phyloP scores from a whole-genome alignment of 1,139 yeast species.

The Taphrina sp. region DNA sequence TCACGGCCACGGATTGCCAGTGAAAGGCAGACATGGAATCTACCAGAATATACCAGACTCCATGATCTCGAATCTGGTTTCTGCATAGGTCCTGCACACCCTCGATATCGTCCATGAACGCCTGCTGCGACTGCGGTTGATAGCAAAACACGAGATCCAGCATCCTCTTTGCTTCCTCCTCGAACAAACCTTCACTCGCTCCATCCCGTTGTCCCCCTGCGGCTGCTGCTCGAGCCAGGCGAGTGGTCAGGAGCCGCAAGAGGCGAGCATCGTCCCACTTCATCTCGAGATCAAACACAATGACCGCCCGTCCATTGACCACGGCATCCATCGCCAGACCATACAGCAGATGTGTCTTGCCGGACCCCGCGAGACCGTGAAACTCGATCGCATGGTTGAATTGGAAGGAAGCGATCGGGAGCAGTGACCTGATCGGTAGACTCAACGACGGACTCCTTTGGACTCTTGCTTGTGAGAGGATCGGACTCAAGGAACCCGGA shows the following conservation, averaged over 20 bases:
- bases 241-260: slow-evolving; percentile 2
- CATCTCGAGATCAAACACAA: slow-evolving; percentile 31
- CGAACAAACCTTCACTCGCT: neutral
- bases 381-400: slow-evolving; percentile 17
- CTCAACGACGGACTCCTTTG: neutral
- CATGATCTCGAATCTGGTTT: slow-evolving; percentile 1
- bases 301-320: slow-evolving; percentile 14
- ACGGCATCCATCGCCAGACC: slow-evolving; percentile 26
- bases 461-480: neutral
- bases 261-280: slow-evolving; percentile 31
- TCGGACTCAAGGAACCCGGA: slow-evolving; percentile 1
- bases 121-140: slow-evolving; percentile 24
- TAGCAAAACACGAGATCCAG: slow-evolving; percentile 19
- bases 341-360: slow-evolving; percentile 34
- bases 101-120: slow-evolving; percentile 20
- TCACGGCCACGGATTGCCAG: slow-evolving; percentile 25
- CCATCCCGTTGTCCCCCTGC: no score
- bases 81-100: slow-evolving; percentile 8
- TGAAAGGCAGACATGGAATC: slow-evolving; percentile 31
- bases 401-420: neutral
- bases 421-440: neutral
- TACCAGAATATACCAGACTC: slow-evolving; percentile 23
- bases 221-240: neutral
- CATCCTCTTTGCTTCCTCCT: slow-evolving; percentile 2
- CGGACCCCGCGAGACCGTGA: slow-evolving; percentile 33